A percentile compares a stretch with the other conserved stretches of the same genome.
phyloP scores from a whole-genome alignment of 306 rosid genomes.

The Psophocarpus tetragonolobus region DNA sequence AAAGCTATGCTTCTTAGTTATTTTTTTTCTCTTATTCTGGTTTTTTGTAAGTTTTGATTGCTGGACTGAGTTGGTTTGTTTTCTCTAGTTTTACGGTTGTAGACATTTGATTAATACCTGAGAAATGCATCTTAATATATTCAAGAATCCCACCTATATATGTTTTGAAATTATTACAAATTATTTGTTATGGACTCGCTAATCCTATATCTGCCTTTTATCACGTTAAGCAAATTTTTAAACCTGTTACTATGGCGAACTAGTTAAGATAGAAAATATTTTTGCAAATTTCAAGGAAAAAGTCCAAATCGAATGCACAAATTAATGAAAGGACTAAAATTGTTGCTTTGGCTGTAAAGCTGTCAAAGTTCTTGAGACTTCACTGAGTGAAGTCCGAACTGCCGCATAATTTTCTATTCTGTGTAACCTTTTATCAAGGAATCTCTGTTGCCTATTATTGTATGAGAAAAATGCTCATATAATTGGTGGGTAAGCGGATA shows the following conservation, averaged over 20 bases:
- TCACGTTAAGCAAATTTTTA: background rate
- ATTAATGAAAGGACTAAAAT: too few relatives aligned
- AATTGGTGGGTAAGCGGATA: too few relatives aligned
- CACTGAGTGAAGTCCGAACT: too few relatives aligned
- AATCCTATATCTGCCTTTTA: background rate
- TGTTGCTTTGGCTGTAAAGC: too few relatives aligned
- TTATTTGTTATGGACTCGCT: background rate
- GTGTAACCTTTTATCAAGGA: too few relatives aligned
- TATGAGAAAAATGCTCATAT: too few relatives aligned
- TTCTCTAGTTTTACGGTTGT: constrained; percentile 19
- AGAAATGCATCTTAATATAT: constrained; percentile 10
- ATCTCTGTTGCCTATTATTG: too few relatives aligned
- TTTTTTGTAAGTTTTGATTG: constrained; percentile 15
- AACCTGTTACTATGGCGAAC: background rate
- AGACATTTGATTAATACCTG: constrained; percentile 21
- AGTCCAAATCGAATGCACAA: too few relatives aligned
- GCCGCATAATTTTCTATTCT: too few relatives aligned
- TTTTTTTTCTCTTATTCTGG: background rate
- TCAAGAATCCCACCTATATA: background rate
- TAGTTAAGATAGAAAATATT: too few relatives aligned
- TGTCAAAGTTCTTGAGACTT: too few relatives aligned
- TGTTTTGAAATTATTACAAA: background rate
- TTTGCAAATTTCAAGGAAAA: too few relatives aligned
- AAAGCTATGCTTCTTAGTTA: background rate
- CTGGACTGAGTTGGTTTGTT: constrained; percentile 10